Evolutionary conservation across 1,139 yeast species (phyloP), one percentile per base, ranked within the genome.

Genomic region (Hyphopichia buzzinii): DNA sequence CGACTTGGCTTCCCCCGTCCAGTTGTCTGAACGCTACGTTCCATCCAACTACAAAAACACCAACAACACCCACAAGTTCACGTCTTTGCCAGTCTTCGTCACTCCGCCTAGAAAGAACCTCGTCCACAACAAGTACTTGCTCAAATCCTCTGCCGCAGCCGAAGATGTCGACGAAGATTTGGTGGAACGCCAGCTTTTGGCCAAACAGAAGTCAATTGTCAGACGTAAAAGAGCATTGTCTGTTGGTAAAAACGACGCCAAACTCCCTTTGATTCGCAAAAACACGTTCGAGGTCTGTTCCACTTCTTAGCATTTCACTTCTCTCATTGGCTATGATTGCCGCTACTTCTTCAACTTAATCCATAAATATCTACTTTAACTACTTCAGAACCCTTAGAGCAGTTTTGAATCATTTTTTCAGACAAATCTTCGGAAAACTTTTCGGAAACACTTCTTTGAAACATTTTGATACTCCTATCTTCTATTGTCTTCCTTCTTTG

Each of bases 221-320:
- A 22, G 26, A 17, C 19, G 23, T 11, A 33, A 54, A 34, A 53
- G 74, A 39, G 60, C 73, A 10, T 46, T 60, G 45, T 67, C 73
- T 17, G 66, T 67, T 28, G 74, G 74, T 3, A 62, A 57, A 35
- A 69, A 69, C 44, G 67, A 59, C 30, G 50, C 65, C 30, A 69
- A 68, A 44, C 50, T 54, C 34, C 50, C 49, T 29, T 56, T 69
- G 36, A 62, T 69, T 25, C 57, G 52, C 35, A 67, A 67, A 47
- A 63, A 58, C 44, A 47, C 43, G 29, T 59, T 59, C 36, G 43
- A 46, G 27, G 50, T 60, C 30, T 43, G 49, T 34, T 39, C 49
- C 14, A 42, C 31, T 27, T 47, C 23, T 19, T 19, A 19, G 23
- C 23, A 19, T 19, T 19, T n/a, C n/a, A n/a, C n/a, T n/a, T n/a